Base-by-base conservation (phyloP, 345 rosid genomes). In the Eucalyptus decipiens region DNA sequence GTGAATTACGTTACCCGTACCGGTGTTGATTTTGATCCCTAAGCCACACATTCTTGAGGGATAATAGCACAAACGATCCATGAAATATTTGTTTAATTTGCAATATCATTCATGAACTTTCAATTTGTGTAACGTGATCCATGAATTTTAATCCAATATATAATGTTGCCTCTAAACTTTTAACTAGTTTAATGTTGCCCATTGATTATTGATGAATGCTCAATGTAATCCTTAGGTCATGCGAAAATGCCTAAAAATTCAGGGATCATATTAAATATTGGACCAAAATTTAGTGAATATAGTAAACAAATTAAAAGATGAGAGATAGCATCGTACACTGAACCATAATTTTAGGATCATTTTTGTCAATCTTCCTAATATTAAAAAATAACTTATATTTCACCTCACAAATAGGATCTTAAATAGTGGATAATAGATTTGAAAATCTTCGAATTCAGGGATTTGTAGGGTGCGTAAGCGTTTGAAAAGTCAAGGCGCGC, bases 111-210 rank as follows among this genome's bases (percentile, higher is more conserved):
- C 9, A 21, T 4, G 30, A 56, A 56, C 62, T 60, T 60, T 60
- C 1, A 26, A 60, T 60, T 26, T 60, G 8, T 60, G n/a, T 3
- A 26, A 26, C 5, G 26, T 0, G 5, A 52, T 52, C 0, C 1
- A 21, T 8, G 26, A 8, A 52, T 52, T 52, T 52, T 21, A 52
- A 3, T 60, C 1, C 3, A 60, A 26, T 60, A 2, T 26, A 26
- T 8, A 60, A 60, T 28, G 4, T 52, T 26, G 8, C 2, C 15
- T 5, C 6, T 58, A 58, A 26, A 58, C 7, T 58, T 58, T 58
- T 58, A 58, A 58, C 30, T 58, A 24, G 15, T 26, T 26, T 8
- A 60, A 60, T 28, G 16, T 52, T 60, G 15, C 2, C n/a, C 8
- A 28, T 60, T 30, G 2, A 28, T 4, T 28, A 60, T 60, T 60